Percentiles rank a stretch among this genome's conserved stretches.
These are phyloP conservation scores for Penicillium tannophilum DNA, from an alignment of 495 filamentous ascomycete genomes.

Conservation along the genomic window DNA sequence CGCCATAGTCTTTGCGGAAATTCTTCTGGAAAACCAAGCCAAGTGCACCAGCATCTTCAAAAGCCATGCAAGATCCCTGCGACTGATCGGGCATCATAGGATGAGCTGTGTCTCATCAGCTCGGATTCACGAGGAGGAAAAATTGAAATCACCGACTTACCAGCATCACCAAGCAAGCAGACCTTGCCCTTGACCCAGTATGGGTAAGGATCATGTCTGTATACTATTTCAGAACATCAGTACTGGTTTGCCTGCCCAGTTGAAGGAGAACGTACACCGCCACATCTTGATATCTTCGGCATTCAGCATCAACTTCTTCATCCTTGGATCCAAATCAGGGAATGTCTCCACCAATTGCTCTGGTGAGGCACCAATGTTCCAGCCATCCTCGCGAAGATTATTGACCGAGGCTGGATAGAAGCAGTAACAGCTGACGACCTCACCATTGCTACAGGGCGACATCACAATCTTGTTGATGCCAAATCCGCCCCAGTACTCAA, in stretches of 20 bases:
- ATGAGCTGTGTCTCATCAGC: constrained; percentile 33
- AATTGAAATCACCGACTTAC: constrained; percentile 15
- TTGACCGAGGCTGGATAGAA: constrained; percentile 27
- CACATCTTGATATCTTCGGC: constrained; percentile 36
- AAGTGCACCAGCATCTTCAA: constrained; percentile 43
- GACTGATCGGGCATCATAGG: constrained; percentile 54
- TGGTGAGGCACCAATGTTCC: constrained; percentile 27
- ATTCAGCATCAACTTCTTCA: constrained; percentile 30
- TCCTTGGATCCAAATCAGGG: constrained; percentile 26
- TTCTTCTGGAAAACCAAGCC: constrained; percentile 37
- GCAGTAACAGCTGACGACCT: constrained; percentile 32
- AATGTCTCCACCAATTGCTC: constrained; percentile 32
- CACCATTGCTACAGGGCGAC: constrained; percentile 34
- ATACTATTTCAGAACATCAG: constrained; percentile 19
- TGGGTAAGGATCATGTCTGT: constrained; percentile 31
- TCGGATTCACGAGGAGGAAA: neutral
- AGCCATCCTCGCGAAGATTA: constrained; percentile 32
- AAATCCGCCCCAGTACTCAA: constrained; percentile 40
- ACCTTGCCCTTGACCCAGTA: constrained; percentile 29
- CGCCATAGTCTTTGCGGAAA: constrained; percentile 27
- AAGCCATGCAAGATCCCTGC: constrained; percentile 42
- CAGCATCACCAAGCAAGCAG: constrained; percentile 33
- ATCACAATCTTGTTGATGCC: constrained; percentile 37
- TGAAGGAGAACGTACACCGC: constrained; percentile 21
- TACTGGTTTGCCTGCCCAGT: neutral